A percentile compares a stretch with the other conserved stretches of the same genome.
These are phyloP conservation scores for Arabidopsis suecica DNA, from an alignment of 345 rosid genomes.

Conservation along the genomic window DNA sequence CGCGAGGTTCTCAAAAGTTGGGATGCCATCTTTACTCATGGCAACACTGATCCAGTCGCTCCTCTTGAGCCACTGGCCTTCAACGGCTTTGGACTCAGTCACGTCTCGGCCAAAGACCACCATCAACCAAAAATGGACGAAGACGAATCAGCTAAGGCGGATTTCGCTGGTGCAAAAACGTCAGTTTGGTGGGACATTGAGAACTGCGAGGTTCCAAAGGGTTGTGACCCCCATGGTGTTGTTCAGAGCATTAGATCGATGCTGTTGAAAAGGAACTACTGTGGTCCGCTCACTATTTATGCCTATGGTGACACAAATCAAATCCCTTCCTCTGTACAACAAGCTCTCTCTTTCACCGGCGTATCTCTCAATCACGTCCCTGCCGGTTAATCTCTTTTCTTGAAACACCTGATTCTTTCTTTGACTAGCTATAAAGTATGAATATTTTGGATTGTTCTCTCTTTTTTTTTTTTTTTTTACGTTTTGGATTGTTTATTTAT, in stretches of 20 bases:
- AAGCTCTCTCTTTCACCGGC: conserved; percentile 80
- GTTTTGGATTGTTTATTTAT: too few relatives aligned
- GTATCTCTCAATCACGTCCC: conserved; percentile 60
- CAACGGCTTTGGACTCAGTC: too few relatives aligned
- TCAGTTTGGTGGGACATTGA: conserved; percentile 94
- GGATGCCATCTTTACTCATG: too few relatives aligned
- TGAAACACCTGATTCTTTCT: too few relatives aligned
- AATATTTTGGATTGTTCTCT: too few relatives aligned
- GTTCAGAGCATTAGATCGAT: conserved; percentile 76
- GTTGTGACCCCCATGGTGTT: conserved; percentile 62
- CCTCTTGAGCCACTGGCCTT: too few relatives aligned
- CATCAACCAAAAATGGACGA: too few relatives aligned
- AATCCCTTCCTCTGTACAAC: conserved; percentile 56
- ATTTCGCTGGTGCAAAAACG: conserved; percentile 67
- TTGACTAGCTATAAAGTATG: too few relatives aligned
- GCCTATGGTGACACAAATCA: conserved; percentile 77
- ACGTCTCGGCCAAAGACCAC: too few relatives aligned
- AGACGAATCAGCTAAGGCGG: conserved; percentile 26
- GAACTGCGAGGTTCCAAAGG: conserved; percentile 72
- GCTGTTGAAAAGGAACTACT: conserved; percentile 55
- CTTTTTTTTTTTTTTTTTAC: too few relatives aligned
- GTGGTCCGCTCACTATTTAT: conserved; percentile 71
- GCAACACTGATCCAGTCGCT: too few relatives aligned
- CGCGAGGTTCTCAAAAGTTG: too few relatives aligned
- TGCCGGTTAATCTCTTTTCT: not conserved